A percentile compares a stretch with the other conserved stretches of the same genome.
These are phyloP conservation scores for Termitomyces sp. DNA, from an alignment of 1,284 basidiomycete species.

Conservation along the genomic window DNA sequence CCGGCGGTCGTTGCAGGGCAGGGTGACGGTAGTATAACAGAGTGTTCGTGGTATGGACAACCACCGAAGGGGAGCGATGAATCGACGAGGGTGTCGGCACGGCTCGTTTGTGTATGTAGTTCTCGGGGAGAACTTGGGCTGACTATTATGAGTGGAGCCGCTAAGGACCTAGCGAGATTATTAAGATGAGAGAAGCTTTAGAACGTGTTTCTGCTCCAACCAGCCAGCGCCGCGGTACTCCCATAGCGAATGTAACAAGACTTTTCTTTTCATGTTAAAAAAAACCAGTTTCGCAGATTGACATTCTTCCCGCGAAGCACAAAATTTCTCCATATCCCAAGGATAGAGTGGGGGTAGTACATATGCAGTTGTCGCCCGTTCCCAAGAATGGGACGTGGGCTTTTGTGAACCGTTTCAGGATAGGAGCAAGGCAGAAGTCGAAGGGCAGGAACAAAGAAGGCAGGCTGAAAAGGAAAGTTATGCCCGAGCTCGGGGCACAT, in stretches of 20 bases:
- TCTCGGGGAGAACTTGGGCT: background rate
- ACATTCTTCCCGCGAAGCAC: background rate
- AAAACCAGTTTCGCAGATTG: background rate
- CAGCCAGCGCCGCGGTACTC: background rate
- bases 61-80: background rate
- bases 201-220: background rate
- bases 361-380: background rate
- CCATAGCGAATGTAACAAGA: background rate
- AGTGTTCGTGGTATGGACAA: background rate
- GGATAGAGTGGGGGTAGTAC: background rate
- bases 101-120: background rate
- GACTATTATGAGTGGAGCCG: background rate
- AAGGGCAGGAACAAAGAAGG: constrained; percentile 6
- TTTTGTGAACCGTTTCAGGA: constrained; percentile 1
- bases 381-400: background rate
- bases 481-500: background rate
- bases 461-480: constrained; percentile 7
- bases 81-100: background rate
- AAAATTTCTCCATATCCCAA: background rate
- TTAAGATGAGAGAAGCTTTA: background rate
- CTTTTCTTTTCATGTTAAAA: background rate
- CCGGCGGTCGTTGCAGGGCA: background rate
- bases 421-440: constrained; percentile 6
- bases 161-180: background rate
- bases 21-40: background rate